Percentiles rank a stretch among this genome's conserved stretches.
phyloP scores from a whole-genome alignment of 139 green algal species.

The Mesotaenium endlicherianum region DNA sequence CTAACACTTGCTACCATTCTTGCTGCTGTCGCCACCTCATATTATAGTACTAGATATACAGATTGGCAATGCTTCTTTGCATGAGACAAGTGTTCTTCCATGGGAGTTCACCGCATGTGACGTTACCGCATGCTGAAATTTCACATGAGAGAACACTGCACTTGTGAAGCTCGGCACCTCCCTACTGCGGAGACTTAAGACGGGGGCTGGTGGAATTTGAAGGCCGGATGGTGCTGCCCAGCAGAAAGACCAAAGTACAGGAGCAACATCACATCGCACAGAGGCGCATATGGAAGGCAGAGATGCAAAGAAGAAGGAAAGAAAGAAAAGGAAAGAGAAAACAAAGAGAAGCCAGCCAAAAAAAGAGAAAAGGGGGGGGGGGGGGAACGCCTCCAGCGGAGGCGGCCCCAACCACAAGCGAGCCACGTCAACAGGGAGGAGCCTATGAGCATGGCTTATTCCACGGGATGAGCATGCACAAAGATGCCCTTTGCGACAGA shows the following conservation, averaged over 20 bases:
- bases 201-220: background rate
- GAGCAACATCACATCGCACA: background rate
- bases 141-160: background rate
- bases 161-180: background rate
- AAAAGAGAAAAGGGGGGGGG: too few species aligned
- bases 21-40: background rate
- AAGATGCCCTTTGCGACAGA: background rate
- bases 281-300: background rate
- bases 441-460: too few species aligned
- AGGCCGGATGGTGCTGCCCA: background rate
- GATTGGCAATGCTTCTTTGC: background rate
- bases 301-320: constrained; percentile 3
- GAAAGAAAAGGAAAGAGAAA: constrained; percentile 22
- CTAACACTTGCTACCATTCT: too few species aligned
- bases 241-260: background rate
- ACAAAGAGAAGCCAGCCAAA: background rate
- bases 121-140: background rate
- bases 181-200: background rate
- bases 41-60: background rate
- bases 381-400: too few species aligned
- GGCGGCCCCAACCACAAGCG: too few species aligned
- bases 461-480: background rate
- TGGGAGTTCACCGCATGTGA: background rate
- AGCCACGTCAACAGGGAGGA: too few species aligned
- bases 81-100: background rate